phyloP scores from a whole-genome alignment of 305 asterid species.

The Fraxinus xanthoxyloides region DNA sequence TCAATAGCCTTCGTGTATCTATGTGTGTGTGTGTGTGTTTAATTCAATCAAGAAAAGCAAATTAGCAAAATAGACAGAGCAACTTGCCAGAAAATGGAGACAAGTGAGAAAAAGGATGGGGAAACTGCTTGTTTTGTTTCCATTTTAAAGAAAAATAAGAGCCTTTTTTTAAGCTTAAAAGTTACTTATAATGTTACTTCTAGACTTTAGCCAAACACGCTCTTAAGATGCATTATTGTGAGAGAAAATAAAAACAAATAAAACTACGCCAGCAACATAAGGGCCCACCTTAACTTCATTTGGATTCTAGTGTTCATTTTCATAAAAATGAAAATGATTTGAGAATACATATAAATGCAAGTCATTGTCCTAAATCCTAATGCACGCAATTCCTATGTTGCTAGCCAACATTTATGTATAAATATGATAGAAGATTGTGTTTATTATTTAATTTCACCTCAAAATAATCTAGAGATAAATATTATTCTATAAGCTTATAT shows the following conservation, averaged over 20 bases:
- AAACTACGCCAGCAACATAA: constrained; percentile 31
- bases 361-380: constrained; percentile 22
- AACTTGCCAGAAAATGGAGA: background rate
- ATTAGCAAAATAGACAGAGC: background rate
- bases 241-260: constrained; percentile 17
- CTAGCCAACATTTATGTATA: background rate
- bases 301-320: constrained; percentile 33
- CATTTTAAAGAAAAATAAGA: constrained; percentile 21
- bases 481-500: background rate
- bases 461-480: background rate
- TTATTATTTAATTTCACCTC: background rate
- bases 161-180: background rate
- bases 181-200: background rate
- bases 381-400: constrained; percentile 34
- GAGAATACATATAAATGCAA: background rate
- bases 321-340: background rate
- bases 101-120: background rate
- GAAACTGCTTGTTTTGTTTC: constrained; percentile 9
- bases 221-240: constrained; percentile 10
- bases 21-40: background rate
- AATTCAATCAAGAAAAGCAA: background rate
- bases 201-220: background rate
- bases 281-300: constrained; percentile 35
- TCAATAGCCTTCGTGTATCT: background rate
- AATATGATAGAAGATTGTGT: background rate